Conservation (phyloP, 108 stramenopile species). For the Nitzschia palea region DNA sequence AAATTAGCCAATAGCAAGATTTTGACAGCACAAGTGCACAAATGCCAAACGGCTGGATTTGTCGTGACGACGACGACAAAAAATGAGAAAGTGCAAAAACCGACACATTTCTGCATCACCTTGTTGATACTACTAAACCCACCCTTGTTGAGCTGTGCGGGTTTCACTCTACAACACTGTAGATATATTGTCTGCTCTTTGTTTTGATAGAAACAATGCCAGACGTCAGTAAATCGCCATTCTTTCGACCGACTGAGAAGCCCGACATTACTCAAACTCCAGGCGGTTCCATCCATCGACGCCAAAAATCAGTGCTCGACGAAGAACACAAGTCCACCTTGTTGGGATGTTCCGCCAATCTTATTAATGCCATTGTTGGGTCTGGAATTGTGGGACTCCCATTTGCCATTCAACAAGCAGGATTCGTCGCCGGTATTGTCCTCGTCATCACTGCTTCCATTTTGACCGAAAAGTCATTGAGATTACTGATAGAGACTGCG, state of each 20-base stretch:
- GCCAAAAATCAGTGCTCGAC: conserved; percentile 2
- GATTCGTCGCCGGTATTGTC: conserved; percentile 68
- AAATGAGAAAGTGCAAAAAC: too few relatives aligned
- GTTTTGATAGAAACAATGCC: conserved; percentile 2
- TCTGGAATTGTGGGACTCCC: conserved; percentile 89
- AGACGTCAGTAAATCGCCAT: conserved; percentile 28
- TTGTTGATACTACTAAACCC: too few relatives aligned
- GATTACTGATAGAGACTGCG: conserved; percentile 71
- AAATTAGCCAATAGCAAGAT: too few relatives aligned
- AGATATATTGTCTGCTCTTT: too few relatives aligned
- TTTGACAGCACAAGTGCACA: too few relatives aligned
- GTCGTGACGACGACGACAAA: too few relatives aligned
- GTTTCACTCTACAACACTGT: too few relatives aligned
- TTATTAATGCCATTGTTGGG: conserved; percentile 87
- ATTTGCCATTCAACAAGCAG: conserved; percentile 78
- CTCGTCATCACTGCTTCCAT: conserved; percentile 57
- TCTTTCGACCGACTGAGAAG: conserved; percentile 34
- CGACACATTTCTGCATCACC: too few relatives aligned
- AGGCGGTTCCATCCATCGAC: conserved; percentile 8
- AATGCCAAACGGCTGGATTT: too few relatives aligned
- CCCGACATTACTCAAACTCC: conserved; percentile 21
- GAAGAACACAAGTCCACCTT: conserved; percentile 68
- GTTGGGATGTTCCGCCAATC: conserved; percentile 70
- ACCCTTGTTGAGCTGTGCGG: too few relatives aligned
- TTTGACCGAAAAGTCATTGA: conserved; percentile 71